These are phyloP conservation scores for Camelina sativa DNA, from an alignment of 345 rosid species.

Conservation along the genomic window DNA sequence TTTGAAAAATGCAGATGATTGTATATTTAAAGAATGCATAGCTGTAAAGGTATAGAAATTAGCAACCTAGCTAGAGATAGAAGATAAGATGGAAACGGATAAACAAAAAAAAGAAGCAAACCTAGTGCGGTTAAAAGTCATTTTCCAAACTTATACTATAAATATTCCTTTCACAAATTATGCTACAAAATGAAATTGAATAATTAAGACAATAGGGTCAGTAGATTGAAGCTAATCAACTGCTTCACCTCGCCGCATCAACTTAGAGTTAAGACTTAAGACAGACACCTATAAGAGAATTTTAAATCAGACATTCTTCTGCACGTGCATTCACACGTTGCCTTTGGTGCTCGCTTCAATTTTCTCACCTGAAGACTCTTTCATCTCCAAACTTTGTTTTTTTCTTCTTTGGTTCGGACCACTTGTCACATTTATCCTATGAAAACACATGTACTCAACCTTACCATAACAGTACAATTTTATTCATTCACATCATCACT, in stretches of 20 bases:
- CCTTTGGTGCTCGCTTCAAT: constrained; percentile 10
- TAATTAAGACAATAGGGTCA: constrained; percentile 11
- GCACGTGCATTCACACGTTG: constrained; percentile 35
- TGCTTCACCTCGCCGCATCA: constrained; percentile 41
- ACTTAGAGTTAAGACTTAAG: no score
- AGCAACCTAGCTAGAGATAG: constrained; percentile 27
- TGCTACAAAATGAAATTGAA: background rate
- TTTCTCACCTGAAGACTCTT: constrained; percentile 23
- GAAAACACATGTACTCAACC: constrained; percentile 15
- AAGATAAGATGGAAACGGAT: constrained; percentile 3
- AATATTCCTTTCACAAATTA: background rate
- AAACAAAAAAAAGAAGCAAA: background rate
- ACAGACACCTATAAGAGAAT: constrained; percentile 30
- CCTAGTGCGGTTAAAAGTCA: constrained; percentile 3
- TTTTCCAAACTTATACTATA: background rate
- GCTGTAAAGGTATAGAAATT: constrained; percentile 9
- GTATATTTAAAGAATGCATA: constrained; percentile 21
- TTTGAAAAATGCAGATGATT: constrained; percentile 11
- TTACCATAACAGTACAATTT: constrained; percentile 2
- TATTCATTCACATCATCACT: background rate
- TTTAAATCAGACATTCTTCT: constrained; percentile 19
- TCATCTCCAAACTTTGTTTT: background rate
- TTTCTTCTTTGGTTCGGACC: constrained; percentile 7
- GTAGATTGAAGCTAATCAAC: constrained; percentile 18
- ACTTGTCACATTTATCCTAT: constrained; percentile 34